phyloP scores from a whole-genome alignment of 129 eudicot species.

The Calendula officinalis region DNA sequence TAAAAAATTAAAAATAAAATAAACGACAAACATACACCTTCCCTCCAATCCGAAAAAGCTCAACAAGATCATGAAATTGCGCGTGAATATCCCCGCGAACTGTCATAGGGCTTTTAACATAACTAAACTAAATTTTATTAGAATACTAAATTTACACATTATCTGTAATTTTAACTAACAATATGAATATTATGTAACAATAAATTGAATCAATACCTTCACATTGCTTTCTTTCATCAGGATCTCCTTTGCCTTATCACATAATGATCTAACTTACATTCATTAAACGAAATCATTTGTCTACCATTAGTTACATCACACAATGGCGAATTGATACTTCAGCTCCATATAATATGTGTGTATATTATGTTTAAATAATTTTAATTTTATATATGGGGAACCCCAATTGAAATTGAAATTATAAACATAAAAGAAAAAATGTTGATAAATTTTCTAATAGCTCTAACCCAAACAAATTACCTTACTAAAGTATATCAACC shows the following conservation, averaged over 20 bases:
- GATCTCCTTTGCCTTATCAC: slow-evolving; percentile 93
- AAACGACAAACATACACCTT: slow-evolving; percentile 44
- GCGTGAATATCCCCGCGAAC: slow-evolving; percentile 98
- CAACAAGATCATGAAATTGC: slow-evolving; percentile 96
- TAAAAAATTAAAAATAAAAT: not conserved
- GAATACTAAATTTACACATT: too few relatives aligned
- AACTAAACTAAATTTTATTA: slow-evolving; percentile 8
- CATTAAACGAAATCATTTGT: slow-evolving; percentile 1
- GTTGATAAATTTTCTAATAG: slow-evolving; percentile 11
- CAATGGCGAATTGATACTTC: not conserved
- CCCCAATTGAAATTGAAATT: slow-evolving; percentile 2
- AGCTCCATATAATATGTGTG: not conserved
- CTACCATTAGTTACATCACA: not conserved
- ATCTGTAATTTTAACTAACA: not conserved
- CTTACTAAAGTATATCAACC: slow-evolving; percentile 18
- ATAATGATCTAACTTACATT: slow-evolving; percentile 62
- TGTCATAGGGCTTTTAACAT: slow-evolving; percentile 90
- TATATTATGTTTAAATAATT: not conserved
- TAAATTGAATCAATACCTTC: slow-evolving; percentile 49
- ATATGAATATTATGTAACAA: not conserved
- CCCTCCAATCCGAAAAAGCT: slow-evolving; percentile 92
- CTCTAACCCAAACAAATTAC: slow-evolving; percentile 33
- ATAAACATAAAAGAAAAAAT: not conserved
- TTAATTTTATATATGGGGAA: not conserved
- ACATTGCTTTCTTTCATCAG: slow-evolving; percentile 92